These are phyloP conservation scores for Pyrenula massariospora DNA, from an alignment of 495 filamentous ascomycete species.

Conservation along the genomic window DNA sequence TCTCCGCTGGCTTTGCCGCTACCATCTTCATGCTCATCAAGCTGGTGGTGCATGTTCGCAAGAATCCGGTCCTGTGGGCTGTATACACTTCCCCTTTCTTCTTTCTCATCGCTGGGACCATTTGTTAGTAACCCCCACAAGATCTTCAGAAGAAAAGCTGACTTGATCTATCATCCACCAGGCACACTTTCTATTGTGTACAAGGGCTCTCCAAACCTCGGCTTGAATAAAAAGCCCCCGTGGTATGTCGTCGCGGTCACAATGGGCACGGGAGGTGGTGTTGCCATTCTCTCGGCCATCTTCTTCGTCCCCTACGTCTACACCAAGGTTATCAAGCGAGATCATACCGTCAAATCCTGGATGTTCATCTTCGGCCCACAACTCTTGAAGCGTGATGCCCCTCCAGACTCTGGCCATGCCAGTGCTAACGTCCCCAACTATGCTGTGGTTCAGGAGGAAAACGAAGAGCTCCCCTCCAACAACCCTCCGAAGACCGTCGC, in stretches of 20 bases:
- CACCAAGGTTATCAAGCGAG: slow-evolving; percentile 41
- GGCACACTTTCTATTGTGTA: slow-evolving; percentile 52
- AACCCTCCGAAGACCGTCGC: slow-evolving; percentile 33
- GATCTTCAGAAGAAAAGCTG: no score
- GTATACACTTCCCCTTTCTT: slow-evolving; percentile 46
- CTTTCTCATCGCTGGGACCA: slow-evolving; percentile 44
- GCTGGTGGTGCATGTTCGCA: slow-evolving; percentile 42
- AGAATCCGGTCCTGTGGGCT: slow-evolving; percentile 43
- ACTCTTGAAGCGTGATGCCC: slow-evolving; percentile 33
- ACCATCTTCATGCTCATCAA: slow-evolving; percentile 52
- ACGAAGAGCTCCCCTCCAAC: slow-evolving; percentile 14
- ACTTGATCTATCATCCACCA: no score
- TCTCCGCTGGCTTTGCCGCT: slow-evolving; percentile 43
- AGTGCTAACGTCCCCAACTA: slow-evolving; percentile 45
- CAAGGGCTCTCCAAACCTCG: slow-evolving; percentile 48
- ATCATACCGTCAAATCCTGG: slow-evolving; percentile 40
- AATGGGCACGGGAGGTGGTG: slow-evolving; percentile 37
- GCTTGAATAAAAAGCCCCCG: slow-evolving; percentile 39
- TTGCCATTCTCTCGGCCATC: slow-evolving; percentile 36
- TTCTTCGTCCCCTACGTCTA: slow-evolving; percentile 51
- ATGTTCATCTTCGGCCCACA: slow-evolving; percentile 40
- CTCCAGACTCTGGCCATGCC: slow-evolving; percentile 26
- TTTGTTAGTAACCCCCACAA: no score
- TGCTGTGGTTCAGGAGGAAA: slow-evolving; percentile 36
- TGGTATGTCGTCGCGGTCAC: slow-evolving; percentile 46